Evolutionary conservation across 108 stramenopile species (phyloP), one percentile per base, ranked within the genome.

Genomic region (Fragilaria radians): DNA sequence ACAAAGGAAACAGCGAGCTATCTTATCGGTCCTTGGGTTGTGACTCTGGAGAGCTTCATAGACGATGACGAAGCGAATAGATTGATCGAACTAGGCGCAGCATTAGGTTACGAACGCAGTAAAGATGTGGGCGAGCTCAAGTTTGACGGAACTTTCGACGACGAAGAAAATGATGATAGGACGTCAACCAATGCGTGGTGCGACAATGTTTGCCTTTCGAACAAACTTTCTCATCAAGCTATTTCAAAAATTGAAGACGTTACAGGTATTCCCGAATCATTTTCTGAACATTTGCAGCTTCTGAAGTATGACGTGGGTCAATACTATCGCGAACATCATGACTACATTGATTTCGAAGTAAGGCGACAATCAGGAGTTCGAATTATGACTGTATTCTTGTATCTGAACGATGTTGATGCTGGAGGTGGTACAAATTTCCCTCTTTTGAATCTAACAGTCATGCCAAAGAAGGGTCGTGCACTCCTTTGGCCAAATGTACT

Each of bases 361-460:
- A 25, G 54, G 21, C 64, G 76, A 4, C 81, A 61, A 26, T 70
- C 68, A 45, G 95, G 95, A 4, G 84, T 86, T 2, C 80, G 95
- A 29, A 87, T 96, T 34, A 52, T 91, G 55, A 91, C 88, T 5
- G 62, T 91, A 14, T 96, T 85, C 70, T 65, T 96, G 27, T 96
- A 96, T 61, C 66, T 96, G 29, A 86, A 86, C 34, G 91, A 96
- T 57, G 95, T 94, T 3, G 91, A 91, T 36, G 81, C 70, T 19
- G 92, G 91, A 1, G 95, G 91, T 61, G 61, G 77, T 5, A 96
- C 95, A 22, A 63, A 71, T 34, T 96, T 96, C 63, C 82, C 86
- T 30, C 19, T 57, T 45, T 36, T 73, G 36, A 51, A 73, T 24
- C 29, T 92, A 14, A 81, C 83, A 14, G 83, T 93, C 2, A 70